phyloP scores from a whole-genome alignment of 2,329 filamentous ascomycete genomes.

The Aaosphaeria pasadenensis region DNA sequence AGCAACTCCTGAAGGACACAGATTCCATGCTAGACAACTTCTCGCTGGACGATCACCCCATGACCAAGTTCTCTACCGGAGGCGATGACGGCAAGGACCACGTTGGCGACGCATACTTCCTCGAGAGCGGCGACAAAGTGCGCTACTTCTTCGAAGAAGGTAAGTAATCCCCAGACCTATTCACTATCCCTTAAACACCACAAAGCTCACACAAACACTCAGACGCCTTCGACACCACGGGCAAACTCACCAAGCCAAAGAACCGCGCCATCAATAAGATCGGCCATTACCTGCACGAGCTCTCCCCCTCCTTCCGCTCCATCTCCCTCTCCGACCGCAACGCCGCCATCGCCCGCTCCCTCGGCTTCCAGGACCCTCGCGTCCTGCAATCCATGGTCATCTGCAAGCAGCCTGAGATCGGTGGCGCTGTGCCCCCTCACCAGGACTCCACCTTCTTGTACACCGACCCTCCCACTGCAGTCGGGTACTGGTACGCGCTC shows the following conservation, averaged over 20 bases:
- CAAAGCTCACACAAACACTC: background rate
- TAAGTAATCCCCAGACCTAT: conserved; percentile 13
- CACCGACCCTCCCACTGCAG: conserved; percentile 80
- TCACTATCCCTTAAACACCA: background rate
- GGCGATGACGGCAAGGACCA: conserved; percentile 65
- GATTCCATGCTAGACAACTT: conserved; percentile 71
- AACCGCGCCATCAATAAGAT: conserved; percentile 75
- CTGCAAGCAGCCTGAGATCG: conserved; percentile 96
- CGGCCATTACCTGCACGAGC: conserved; percentile 49
- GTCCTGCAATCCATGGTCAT: conserved; percentile 95
- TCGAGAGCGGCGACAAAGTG: conserved; percentile 83
- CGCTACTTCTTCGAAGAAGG: conserved; percentile 95
- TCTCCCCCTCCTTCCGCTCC: conserved; percentile 47
- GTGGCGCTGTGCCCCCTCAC: conserved; percentile 84
- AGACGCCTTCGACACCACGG: conserved; percentile 72
- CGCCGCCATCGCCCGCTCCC: conserved; percentile 62
- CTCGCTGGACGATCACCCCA: conserved; percentile 77
- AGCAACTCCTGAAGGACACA: conserved; percentile 70
- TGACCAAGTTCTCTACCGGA: conserved; percentile 92
- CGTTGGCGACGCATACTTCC: conserved; percentile 93
- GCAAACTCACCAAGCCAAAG: conserved; percentile 73
- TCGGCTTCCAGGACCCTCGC: conserved; percentile 74
- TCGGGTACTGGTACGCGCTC: conserved; percentile 96
- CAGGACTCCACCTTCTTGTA: conserved; percentile 93
- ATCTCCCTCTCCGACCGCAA: conserved; percentile 55